Percentiles rank a stretch among this genome's conserved stretches.
Conservation (phyloP, 257 asterid genomes). For the Nicotiana attenuata region DNA sequence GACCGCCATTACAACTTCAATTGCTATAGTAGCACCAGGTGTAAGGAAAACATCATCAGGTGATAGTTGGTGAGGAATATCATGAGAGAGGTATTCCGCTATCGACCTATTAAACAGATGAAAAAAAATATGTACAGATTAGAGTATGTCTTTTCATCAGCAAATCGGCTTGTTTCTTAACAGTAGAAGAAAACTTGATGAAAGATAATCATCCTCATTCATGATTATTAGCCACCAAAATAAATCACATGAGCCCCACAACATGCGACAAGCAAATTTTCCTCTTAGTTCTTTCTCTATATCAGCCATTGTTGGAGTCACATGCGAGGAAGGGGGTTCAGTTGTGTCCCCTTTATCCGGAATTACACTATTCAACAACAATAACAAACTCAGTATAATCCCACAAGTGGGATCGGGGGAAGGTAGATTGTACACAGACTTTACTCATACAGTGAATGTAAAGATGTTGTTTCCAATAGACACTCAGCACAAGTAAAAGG, state of each 20-base stretch:
- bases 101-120: constrained; percentile 42
- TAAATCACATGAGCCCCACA: background rate
- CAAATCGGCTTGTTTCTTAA: background rate
- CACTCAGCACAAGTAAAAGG: no score
- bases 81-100: constrained; percentile 71
- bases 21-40: constrained; percentile 1
- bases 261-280: background rate
- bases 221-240: constrained; percentile 3
- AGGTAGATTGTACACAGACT: no score
- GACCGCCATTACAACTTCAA: constrained; percentile 33
- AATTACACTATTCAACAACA: no score
- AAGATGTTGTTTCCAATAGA: no score
- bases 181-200: background rate
- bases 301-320: no score
- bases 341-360: no score
- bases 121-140: background rate
- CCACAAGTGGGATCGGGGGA: no score
- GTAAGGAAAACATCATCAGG: constrained; percentile 3
- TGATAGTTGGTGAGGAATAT: constrained; percentile 58
- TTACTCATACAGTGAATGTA: no score
- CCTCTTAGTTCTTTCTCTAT: no score
- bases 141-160: background rate
- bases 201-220: background rate
- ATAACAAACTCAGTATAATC: no score
- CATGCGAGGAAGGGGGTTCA: no score